Evolutionary conservation across 805 yeast genomes (phyloP).

Genomic region (Yarrowia alimentaria): DNA sequence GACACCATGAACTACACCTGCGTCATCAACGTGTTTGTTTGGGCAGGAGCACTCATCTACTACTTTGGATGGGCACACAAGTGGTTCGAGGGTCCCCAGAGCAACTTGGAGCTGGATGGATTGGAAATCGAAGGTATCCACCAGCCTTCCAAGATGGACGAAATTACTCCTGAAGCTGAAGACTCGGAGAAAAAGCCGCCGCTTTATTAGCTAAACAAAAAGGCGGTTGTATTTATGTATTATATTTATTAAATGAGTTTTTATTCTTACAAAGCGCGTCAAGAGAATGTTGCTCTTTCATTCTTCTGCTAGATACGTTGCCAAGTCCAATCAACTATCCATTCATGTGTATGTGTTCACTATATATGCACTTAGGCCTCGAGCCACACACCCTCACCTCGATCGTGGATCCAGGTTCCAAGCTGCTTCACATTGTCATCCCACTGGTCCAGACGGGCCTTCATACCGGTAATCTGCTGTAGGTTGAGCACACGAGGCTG

Average conservation of each 20-base stretch:
- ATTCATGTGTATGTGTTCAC: not conserved
- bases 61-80: conserved; percentile 54
- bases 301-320: no score
- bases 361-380: conserved; percentile 32
- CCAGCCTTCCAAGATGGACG: conserved; percentile 1
- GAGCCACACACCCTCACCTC: conserved; percentile 68
- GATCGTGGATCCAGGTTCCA: conserved; percentile 56
- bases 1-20: conserved; percentile 65
- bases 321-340: no score
- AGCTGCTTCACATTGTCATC: conserved; percentile 66
- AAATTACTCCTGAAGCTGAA: no score
- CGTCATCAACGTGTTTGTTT: conserved; percentile 60
- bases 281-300: no score
- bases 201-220: no score
- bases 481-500: conserved; percentile 91
- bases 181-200: no score
- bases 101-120: conserved; percentile 31
- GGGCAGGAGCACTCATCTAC: conserved; percentile 54
- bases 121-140: conserved; percentile 7
- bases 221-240: no score
- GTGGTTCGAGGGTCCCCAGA: conserved; percentile 56
- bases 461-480: conserved; percentile 76
- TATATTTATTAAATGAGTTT: no score
- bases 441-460: conserved; percentile 74
- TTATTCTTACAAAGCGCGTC: no score